A percentile compares a stretch with the other conserved stretches of the same genome.
Conservation (phyloP, 129 eudicot genomes). For the Sambucus nigra region DNA sequence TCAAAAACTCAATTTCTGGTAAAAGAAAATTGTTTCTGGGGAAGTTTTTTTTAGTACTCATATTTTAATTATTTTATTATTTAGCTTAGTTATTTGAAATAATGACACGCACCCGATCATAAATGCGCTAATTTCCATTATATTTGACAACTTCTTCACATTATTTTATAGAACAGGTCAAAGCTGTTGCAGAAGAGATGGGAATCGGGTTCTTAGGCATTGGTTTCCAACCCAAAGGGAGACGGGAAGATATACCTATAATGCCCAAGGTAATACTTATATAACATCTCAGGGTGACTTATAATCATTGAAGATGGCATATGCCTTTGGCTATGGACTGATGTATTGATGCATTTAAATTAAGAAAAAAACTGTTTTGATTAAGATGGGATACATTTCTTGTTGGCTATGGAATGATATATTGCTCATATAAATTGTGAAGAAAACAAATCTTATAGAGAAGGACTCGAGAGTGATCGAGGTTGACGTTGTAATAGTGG, state of each 20-base stretch:
- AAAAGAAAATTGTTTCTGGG: too few relatives aligned
- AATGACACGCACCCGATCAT: background rate
- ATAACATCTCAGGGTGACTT: background rate
- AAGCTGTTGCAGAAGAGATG: constrained; percentile 99
- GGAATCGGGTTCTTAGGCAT: constrained; percentile 88
- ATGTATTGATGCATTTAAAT: background rate
- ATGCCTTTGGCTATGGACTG: background rate
- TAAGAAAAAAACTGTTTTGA: background rate
- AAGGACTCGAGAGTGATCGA: too few relatives aligned
- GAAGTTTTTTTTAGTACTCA: background rate
- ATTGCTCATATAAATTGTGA: too few relatives aligned
- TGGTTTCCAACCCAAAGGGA: constrained; percentile 96
- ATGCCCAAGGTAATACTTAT: constrained; percentile 80
- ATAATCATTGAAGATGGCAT: background rate
- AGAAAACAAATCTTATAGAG: too few relatives aligned
- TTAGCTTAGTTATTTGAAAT: background rate
- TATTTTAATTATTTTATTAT: background rate
- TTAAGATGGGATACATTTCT: too few relatives aligned
- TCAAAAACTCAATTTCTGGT: too few relatives aligned
- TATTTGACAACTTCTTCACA: background rate
- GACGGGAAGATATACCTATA: constrained; percentile 68
- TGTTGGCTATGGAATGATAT: too few relatives aligned
- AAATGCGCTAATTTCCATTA: background rate
- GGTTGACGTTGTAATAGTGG: too few relatives aligned
- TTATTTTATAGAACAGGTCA: constrained; percentile 46